A percentile compares a stretch with the other conserved stretches of the same genome.
phyloP scores from a whole-genome alignment of 495 filamentous ascomycete genomes.

The Evernia prunastri region DNA sequence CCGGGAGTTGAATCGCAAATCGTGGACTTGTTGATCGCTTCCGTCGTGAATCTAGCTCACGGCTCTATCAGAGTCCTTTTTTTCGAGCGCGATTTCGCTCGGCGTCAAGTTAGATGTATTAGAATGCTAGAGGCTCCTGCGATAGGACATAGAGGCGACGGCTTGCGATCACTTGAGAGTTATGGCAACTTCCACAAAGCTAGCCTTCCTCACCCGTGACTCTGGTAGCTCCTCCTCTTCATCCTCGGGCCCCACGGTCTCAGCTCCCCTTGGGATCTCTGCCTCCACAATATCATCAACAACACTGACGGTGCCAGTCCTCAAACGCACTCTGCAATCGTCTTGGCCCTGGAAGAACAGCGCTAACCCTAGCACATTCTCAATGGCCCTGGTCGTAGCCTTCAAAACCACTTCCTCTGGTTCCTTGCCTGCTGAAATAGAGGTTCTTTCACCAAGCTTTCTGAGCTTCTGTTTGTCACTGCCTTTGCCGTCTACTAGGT shows the following conservation, averaged over 20 bases:
- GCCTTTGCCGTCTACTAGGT: slow-evolving; percentile 32
- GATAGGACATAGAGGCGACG: neutral
- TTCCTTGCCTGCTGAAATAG: slow-evolving; percentile 19
- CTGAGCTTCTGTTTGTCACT: slow-evolving; percentile 26
- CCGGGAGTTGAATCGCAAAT: neutral
- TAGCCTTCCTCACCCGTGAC: slow-evolving; percentile 56
- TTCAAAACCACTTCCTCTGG: slow-evolving; percentile 64
- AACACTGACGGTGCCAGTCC: slow-evolving; percentile 58
- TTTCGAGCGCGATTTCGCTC: neutral
- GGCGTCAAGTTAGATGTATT: neutral
- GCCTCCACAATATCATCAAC: slow-evolving; percentile 63
- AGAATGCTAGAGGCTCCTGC: neutral
- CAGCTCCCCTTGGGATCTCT: slow-evolving; percentile 27
- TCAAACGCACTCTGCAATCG: slow-evolving; percentile 50
- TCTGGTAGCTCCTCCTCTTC: slow-evolving; percentile 46
- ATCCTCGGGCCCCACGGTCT: slow-evolving; percentile 26
- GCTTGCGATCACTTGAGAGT: slow-evolving; percentile 31
- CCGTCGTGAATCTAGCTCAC: neutral
- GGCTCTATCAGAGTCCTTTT: neutral
- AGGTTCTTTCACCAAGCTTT: slow-evolving; percentile 12
- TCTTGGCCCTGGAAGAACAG: slow-evolving; percentile 55
- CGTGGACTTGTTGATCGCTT: neutral
- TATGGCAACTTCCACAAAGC: slow-evolving; percentile 60
- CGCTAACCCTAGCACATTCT: slow-evolving; percentile 58
- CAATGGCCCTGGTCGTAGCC: slow-evolving; percentile 73